phyloP scores from a whole-genome alignment of 2,329 filamentous ascomycete species.

The Claviceps citrina region DNA sequence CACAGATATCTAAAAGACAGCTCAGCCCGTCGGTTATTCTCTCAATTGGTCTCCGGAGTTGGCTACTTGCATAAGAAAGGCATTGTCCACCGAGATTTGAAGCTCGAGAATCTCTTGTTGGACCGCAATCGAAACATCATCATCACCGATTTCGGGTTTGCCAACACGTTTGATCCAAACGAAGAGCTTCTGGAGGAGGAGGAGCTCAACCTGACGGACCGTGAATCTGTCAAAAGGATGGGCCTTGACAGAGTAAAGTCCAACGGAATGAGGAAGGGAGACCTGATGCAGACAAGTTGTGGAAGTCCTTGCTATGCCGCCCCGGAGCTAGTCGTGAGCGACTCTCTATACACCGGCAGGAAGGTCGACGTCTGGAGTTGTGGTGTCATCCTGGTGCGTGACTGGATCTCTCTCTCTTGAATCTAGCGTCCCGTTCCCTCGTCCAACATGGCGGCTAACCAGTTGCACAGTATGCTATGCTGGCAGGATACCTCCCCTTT shows the following conservation, averaged over 20 bases:
- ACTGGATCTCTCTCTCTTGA: neutral
- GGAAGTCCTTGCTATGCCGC: conserved; percentile 96
- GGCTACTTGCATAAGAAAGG: conserved; percentile 97
- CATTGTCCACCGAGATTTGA: conserved; percentile 92
- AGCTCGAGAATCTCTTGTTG: conserved; percentile 86
- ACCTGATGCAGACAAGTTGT: conserved; percentile 98
- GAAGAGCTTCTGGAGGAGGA: conserved; percentile 86
- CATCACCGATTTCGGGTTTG: conserved; percentile 98
- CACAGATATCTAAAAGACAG: conserved; percentile 93
- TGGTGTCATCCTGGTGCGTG: conserved; percentile 84
- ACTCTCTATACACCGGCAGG: conserved; percentile 88
- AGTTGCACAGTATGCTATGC: conserved; percentile 80
- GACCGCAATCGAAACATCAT: conserved; percentile 98
- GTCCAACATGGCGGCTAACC: neutral
- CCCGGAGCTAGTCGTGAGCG: conserved; percentile 90
- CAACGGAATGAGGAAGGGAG: conserved; percentile 67
- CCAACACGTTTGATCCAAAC: conserved; percentile 83
- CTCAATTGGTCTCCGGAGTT: conserved; percentile 88
- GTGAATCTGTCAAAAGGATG: conserved; percentile 73
- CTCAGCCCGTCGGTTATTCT: conserved; percentile 77
- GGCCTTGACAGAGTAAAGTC: conserved; percentile 67
- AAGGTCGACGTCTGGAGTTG: conserved; percentile 99
- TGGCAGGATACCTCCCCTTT: conserved; percentile 92
- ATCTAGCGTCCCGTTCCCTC: no score
- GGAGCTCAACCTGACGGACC: conserved; percentile 71